Evolutionary conservation across 2,329 filamentous ascomycete genomes (phyloP), one percentile per base, ranked within the genome.

Genomic region (Fusarium sp.): DNA sequence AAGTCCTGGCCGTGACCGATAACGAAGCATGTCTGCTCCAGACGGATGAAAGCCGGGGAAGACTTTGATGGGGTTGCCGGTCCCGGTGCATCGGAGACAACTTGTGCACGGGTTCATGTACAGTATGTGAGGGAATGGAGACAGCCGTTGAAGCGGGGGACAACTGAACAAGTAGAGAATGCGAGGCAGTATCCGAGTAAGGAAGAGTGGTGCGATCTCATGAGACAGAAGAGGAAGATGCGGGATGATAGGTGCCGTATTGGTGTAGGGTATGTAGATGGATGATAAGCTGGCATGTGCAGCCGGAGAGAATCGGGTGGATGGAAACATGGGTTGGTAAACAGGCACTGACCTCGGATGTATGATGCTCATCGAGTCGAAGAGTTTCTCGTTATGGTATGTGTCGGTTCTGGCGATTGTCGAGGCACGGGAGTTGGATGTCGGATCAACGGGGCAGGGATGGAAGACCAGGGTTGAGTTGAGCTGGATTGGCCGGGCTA

Each of bases 291-390:
- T 76, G 50, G 65, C 35, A 42, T 67, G 57, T 64, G 65, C 68
- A 75, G 29, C 60, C 76, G 77, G 77, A 68, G 74, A 72, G 70
- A 77, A 68, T 75, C 77, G 77, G 77, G 66, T 69, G 59, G 68
- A 60, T 58, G 47, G 58, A 25, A 54, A 60, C 65, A 66, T 54
- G 65, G 68, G 42, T 22, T 56, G 42, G 36, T 47, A 29, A 58
- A 52, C 59, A 47, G 65, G 33, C 47, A 62, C 50, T 70, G 52
- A 38, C 61, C n/a, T 63, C 31, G 27, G 52, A 47, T 58, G 35
- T 36, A 27, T n/a, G 25, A 70, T 60, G 36, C 27, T 65, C 45
- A 40, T 63, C 63, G 38, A 62, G 59, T 33, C 6, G 29, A 31
- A 61, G 56, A 59, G 58, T 42, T 33, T 59, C 50, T 66, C 22